These are phyloP conservation scores for Vickermania spadyakhi DNA, from an alignment of 208 protist genomes.

Conservation along the genomic window DNA sequence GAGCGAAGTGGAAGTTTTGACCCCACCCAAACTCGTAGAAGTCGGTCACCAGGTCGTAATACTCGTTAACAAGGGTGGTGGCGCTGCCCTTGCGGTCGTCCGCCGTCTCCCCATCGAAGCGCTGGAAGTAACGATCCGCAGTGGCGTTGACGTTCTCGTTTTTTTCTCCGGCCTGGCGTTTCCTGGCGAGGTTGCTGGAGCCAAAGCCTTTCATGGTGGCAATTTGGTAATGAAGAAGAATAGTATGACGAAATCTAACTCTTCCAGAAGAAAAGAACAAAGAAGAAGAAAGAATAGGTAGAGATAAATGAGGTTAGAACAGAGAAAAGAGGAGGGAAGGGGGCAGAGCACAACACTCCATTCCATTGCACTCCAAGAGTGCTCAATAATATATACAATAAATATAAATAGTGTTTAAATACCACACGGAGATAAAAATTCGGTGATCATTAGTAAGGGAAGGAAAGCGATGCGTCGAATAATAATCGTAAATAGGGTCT, in stretches of 20 bases:
- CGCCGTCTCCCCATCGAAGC: constrained; percentile 47
- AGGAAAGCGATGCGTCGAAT: too few relatives aligned
- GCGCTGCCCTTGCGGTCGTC: constrained; percentile 60
- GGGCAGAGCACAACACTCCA: too few relatives aligned
- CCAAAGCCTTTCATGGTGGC: constrained; percentile 6
- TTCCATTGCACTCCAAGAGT: too few relatives aligned
- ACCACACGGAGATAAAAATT: too few relatives aligned
- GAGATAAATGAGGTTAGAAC: too few relatives aligned
- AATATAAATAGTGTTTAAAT: too few relatives aligned
- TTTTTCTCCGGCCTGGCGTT: constrained; percentile 25
- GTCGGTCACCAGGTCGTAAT: constrained; percentile 96
- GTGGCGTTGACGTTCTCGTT: constrained; percentile 53
- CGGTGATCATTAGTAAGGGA: too few relatives aligned
- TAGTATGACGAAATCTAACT: not conserved
- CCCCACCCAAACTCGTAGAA: constrained; percentile 98
- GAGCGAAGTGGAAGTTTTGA: constrained; percentile 94
- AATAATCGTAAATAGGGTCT: too few relatives aligned
- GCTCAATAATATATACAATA: too few relatives aligned
- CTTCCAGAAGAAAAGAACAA: constrained; percentile 4
- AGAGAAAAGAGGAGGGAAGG: too few relatives aligned
- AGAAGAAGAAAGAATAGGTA: too few relatives aligned
- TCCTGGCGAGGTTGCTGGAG: constrained; percentile 48
- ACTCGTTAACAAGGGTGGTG: constrained; percentile 89
- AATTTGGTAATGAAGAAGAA: not conserved
- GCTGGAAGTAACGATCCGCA: constrained; percentile 71